Evolutionary conservation across 441 rosid genomes (phyloP).

Genomic region (Theobroma grandiflorum): DNA sequence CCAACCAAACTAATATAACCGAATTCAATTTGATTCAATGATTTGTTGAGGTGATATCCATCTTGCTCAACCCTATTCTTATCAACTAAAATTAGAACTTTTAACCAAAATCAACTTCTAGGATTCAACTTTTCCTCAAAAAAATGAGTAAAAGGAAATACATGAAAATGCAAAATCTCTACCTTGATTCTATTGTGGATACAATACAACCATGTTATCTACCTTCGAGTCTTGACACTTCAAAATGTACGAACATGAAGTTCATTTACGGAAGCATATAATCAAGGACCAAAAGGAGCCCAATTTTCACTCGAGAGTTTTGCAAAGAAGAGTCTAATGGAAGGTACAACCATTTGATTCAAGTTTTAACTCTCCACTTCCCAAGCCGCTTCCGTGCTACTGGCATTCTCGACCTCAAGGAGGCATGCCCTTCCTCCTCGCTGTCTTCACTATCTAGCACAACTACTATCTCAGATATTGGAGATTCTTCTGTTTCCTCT

Average conservation of each 20-base stretch:
- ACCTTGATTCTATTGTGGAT: background rate
- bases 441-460: constrained; percentile 81
- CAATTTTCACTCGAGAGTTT: background rate
- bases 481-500: constrained; percentile 48
- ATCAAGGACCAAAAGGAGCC: background rate
- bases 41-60: no score
- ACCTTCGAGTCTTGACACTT: background rate
- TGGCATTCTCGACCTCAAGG: constrained; percentile 41
- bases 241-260: background rate
- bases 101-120: background rate
- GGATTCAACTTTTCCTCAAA: background rate
- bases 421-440: constrained; percentile 53
- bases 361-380: constrained; percentile 44
- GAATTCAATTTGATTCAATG: no score
- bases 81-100: no score
- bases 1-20: no score
- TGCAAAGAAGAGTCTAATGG: background rate
- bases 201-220: background rate
- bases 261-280: background rate
- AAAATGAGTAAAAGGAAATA: background rate
- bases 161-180: background rate
- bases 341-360: background rate
- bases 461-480: constrained; percentile 47
- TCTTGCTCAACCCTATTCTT: no score
- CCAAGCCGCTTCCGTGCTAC: constrained; percentile 45